phyloP scores from a whole-genome alignment of 2,329 filamentous ascomycete genomes.

The Epichloe sylvatica region DNA sequence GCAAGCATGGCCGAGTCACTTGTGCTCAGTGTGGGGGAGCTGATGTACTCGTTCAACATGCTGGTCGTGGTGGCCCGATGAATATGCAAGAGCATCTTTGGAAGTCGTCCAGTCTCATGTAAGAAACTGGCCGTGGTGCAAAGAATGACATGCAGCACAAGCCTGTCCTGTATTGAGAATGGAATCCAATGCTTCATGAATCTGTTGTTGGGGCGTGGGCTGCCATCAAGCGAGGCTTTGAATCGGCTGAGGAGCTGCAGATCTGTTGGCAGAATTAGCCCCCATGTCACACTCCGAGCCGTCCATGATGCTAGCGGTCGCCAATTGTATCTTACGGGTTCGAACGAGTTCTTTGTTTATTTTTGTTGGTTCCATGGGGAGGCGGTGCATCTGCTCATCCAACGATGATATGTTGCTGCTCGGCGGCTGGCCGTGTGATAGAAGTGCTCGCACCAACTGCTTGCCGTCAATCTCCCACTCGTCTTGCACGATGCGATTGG shows the following conservation, averaged over 20 bases:
- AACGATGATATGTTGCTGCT: conserved; percentile 12
- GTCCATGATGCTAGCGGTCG: too few species aligned
- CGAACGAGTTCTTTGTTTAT: conserved; percentile 34
- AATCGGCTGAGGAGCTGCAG: conserved; percentile 35
- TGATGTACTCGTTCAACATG: conserved; percentile 34
- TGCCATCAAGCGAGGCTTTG: conserved; percentile 35
- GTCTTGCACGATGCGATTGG: conserved; percentile 17
- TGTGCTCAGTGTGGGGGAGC: conserved; percentile 19
- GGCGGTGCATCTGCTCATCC: conserved; percentile 24
- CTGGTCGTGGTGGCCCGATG: conserved; percentile 30
- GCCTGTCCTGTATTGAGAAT: conserved; percentile 33
- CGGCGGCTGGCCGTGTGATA: conserved; percentile 10
- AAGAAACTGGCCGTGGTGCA: conserved; percentile 39
- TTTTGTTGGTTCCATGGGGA: conserved; percentile 28
- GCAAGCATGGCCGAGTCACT: conserved; percentile 33
- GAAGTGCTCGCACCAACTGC: conserved; percentile 13
- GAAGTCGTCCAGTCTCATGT: conserved; percentile 33
- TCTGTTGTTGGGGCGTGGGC: conserved; percentile 27
- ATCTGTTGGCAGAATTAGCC: conserved; percentile 19
- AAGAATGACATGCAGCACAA: conserved; percentile 33
- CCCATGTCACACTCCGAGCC: too few species aligned
- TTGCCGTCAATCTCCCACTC: conserved; percentile 17
- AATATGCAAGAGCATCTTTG: conserved; percentile 27
- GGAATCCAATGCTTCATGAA: conserved; percentile 36
- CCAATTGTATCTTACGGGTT: conserved; percentile 22